Conservation (phyloP, 257 asterid species). For the Nicotiana noctiflora region DNA sequence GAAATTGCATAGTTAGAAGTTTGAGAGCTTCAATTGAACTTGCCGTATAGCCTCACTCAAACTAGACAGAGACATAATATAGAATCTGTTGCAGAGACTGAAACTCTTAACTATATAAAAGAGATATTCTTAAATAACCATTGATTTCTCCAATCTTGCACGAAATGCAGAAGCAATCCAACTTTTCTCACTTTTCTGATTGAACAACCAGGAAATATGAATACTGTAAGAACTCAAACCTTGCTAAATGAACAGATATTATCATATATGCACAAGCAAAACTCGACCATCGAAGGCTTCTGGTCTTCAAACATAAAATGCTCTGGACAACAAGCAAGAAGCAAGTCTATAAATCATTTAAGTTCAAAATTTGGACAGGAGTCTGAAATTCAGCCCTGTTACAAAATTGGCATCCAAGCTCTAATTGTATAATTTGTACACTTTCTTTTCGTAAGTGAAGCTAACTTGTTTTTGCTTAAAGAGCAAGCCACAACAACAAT, state of each 20-base stretch:
- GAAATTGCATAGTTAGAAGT: too few relatives aligned
- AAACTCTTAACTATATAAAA: not conserved
- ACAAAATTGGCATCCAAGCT: not conserved
- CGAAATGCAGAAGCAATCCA: not conserved
- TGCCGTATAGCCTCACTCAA: not conserved
- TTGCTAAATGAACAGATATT: not conserved
- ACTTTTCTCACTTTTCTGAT: not conserved
- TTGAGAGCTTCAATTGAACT: too few relatives aligned
- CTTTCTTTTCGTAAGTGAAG: not conserved
- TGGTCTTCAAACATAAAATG: not conserved
- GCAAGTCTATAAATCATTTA: not conserved
- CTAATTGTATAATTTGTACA: not conserved
- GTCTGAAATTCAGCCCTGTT: not conserved
- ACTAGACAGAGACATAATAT: not conserved
- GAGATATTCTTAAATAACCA: too few relatives aligned
- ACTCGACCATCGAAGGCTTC: not conserved
- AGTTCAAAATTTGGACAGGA: not conserved
- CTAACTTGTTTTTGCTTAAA: not conserved
- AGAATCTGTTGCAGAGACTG: not conserved
- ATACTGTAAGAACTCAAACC: not conserved
- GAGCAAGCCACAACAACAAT: not conserved
- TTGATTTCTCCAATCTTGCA: not conserved
- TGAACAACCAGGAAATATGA: not conserved
- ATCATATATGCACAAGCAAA: not conserved
- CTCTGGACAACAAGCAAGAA: too few relatives aligned